Evolutionary conservation across 768 basidiomycete species (phyloP).

Genomic region (Clitopilus passeckerianus): DNA sequence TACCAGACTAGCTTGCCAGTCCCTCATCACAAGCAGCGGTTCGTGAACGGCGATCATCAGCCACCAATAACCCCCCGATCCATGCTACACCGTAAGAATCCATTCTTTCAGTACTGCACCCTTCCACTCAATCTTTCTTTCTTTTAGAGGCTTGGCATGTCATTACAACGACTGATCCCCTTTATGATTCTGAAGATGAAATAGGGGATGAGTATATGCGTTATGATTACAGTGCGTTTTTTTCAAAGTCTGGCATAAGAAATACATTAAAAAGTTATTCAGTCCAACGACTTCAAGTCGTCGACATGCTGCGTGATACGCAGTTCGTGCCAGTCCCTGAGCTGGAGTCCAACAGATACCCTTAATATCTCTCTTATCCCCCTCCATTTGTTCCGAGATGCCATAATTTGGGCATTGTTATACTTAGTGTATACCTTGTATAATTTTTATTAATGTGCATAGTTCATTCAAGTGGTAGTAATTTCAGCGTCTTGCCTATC

Average conservation of each 20-base stretch:
- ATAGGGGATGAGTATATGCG: constrained; percentile 57
- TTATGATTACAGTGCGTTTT: constrained; percentile 56
- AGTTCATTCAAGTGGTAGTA: neutral
- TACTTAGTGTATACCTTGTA: neutral
- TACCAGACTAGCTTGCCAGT: constrained; percentile 14
- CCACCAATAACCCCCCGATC: constrained; percentile 33
- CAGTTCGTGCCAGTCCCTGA: neutral
- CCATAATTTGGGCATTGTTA: neutral
- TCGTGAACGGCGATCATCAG: constrained; percentile 11
- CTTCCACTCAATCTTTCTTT: constrained; percentile 6
- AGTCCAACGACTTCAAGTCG: constrained; percentile 61
- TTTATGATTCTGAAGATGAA: constrained; percentile 74
- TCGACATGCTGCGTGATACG: constrained; percentile 20
- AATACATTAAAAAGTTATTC: constrained; percentile 5
- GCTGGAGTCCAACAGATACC: neutral
- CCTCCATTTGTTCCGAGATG: neutral
- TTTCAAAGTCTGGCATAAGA: constrained; percentile 1
- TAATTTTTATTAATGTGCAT: neutral
- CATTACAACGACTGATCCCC: constrained; percentile 61
- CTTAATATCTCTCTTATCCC: neutral
- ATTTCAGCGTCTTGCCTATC: neutral
- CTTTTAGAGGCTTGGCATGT: constrained; percentile 73
- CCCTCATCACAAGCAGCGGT: constrained; percentile 3
- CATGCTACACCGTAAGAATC: constrained; percentile 62
- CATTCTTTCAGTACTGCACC: neutral